Base-by-base conservation (phyloP, 2,329 filamentous ascomycete species). In the Alternaria incomplexa region DNA sequence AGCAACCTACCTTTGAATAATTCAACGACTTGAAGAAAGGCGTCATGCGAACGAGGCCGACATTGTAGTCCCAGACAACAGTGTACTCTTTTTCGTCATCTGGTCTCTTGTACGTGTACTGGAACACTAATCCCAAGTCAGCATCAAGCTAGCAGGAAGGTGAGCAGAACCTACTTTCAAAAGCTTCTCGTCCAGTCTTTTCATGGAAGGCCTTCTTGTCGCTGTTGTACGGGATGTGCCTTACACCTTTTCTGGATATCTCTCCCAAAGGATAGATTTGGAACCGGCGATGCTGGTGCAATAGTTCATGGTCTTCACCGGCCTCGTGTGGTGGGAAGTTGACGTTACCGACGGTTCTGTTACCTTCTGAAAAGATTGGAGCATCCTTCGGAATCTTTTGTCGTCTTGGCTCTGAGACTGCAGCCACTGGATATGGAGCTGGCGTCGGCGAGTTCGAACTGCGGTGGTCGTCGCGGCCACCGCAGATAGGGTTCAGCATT, bases 31-130 rank as follows among this genome's bases (percentile, higher is more conserved):
- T 97, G 86, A 98, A 98, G 77, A 98, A 92, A 26, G 93, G 91
- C 3, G 94, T 97, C 80, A 97, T 96, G 65, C 95, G 90, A 65
- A 98, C 94, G 28, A 98, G 89, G 9, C 96, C 96, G 65, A 95
- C 89, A 72, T 96, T 95, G 82, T 97, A 97, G 80, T 99, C 96
- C 96, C 96, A 99, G 88, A 97, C 93, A 64, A 98, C 89, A 1
- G 87, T 88, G 77, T 91, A 94, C 56, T 87, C 84, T 66, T 85
- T 86, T 2, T 90, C 86, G 1, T 78, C 87, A 11, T 85, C 88
- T 0, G 91, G 91, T 4, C 91, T 78, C 69, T 85, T 87, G 83
- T 96, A 97, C 36, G 88, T 89, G 79, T 97, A 98, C 72, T 93
- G 89, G 77, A 94, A 94, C 25, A 93, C 92, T 96, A 44, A 22